Conservation (phyloP, 352 stramenopile genomes). For the Phytophthora capsici region DNA sequence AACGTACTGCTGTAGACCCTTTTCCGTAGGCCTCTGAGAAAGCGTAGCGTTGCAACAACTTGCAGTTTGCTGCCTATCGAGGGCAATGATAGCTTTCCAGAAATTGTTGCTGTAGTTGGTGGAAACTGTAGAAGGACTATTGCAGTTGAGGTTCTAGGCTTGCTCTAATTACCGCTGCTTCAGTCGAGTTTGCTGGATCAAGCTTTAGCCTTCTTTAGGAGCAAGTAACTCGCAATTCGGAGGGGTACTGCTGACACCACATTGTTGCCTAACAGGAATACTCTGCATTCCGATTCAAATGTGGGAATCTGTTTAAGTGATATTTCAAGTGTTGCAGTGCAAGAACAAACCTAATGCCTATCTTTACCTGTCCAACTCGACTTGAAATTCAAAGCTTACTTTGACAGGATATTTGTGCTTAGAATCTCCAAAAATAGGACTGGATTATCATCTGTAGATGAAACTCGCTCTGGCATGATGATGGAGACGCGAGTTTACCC, state of each 20-base stretch:
- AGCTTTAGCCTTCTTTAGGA: neutral
- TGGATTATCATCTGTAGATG: neutral
- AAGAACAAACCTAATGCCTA: neutral
- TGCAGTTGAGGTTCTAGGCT: neutral
- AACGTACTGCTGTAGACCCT: conserved; percentile 16
- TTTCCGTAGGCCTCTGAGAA: conserved; percentile 7
- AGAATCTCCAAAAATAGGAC: neutral
- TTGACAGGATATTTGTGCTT: neutral
- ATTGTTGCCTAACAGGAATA: neutral
- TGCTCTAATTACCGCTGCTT: conserved; percentile 1
- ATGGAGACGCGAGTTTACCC: conserved; percentile 17
- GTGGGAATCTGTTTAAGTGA: neutral
- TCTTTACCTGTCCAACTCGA: neutral
- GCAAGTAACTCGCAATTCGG: conserved; percentile 2
- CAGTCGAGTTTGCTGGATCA: conserved; percentile 4
- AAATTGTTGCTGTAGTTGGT: no score
- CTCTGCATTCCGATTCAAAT: neutral
- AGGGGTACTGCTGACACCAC: neutral
- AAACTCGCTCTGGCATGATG: conserved; percentile 9
- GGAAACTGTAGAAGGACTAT: neutral
- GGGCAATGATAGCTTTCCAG: neutral
- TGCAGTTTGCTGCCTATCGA: conserved; percentile 4
- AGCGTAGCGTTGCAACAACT: conserved; percentile 6
- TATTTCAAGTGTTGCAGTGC: neutral
- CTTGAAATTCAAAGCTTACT: neutral